Percentiles rank a stretch among this genome's conserved stretches.
phyloP scores from a whole-genome alignment of 2,329 filamentous ascomycete species.

The Leptographium procerum region DNA sequence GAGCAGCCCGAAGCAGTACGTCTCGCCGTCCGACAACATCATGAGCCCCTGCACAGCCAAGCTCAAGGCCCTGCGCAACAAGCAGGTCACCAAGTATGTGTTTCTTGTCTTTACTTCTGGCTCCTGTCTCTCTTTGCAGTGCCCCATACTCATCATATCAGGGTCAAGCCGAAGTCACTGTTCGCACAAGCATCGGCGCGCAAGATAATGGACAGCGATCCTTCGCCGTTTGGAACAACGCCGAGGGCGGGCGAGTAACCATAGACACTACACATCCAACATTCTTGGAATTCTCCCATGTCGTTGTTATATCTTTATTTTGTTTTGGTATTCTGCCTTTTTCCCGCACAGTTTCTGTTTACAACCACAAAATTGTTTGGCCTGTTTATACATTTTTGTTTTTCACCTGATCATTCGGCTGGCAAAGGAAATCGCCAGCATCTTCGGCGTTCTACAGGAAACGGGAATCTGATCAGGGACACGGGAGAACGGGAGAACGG shows the following conservation, averaged over 20 bases:
- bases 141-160: slow-evolving; percentile 16
- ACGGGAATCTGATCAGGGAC: no score
- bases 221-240: slow-evolving; percentile 26
- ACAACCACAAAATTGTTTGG: no score
- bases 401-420: no score
- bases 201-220: slow-evolving; percentile 46
- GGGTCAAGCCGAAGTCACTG: slow-evolving; percentile 55
- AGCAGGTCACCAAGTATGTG: slow-evolving; percentile 66
- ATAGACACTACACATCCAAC: no score
- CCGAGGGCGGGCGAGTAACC: neutral
- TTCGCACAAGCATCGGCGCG: slow-evolving; percentile 50
- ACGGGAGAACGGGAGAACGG: no score
- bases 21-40: slow-evolving; percentile 80
- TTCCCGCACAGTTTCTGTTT: no score
- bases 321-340: no score
- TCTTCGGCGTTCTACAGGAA: neutral
- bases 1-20: slow-evolving; percentile 35
- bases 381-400: no score
- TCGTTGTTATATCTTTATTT: neutral
- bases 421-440: no score
- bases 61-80: slow-evolving; percentile 68
- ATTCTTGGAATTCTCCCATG: no score
- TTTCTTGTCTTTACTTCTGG: neutral
- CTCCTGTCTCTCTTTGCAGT: neutral
- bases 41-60: slow-evolving; percentile 80